A percentile compares a stretch with the other conserved stretches of the same genome.
Conservation (phyloP, 2,329 filamentous ascomycete genomes). For the Leptosphaerulina australis region DNA sequence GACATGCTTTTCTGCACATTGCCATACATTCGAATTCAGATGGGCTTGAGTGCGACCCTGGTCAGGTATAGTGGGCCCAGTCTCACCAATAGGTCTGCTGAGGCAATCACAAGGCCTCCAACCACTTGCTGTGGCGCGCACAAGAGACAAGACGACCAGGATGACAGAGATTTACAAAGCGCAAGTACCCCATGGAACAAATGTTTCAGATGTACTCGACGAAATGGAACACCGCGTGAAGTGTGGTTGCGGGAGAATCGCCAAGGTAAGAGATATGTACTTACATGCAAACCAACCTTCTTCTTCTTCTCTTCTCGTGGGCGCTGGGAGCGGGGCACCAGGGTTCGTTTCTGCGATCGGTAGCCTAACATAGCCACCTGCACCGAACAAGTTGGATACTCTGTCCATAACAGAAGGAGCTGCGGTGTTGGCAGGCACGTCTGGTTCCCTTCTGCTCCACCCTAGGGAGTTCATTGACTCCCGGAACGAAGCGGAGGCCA, state of each 20-base stretch:
- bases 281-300: constrained; percentile 95
- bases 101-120: constrained; percentile 37
- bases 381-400: constrained; percentile 80
- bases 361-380: constrained; percentile 85
- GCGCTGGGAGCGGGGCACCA: constrained; percentile 84
- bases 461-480: constrained; percentile 94
- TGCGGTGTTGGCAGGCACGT: constrained; percentile 76
- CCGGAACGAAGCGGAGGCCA: constrained; percentile 89
- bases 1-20: constrained; percentile 29
- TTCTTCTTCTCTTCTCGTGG: constrained; percentile 86
- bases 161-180: constrained; percentile 21
- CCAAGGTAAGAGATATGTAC: constrained; percentile 53
- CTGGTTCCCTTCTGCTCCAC: constrained; percentile 84
- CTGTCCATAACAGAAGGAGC: constrained; percentile 78
- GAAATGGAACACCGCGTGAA: constrained; percentile 12
- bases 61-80: constrained; percentile 37
- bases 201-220: constrained; percentile 17
- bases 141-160: constrained; percentile 10
- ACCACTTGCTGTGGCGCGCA: constrained; percentile 18
- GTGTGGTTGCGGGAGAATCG: constrained; percentile 18
- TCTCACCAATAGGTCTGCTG: constrained; percentile 28
- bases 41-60: constrained; percentile 15
- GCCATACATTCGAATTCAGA: constrained; percentile 25
- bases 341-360: constrained; percentile 77
- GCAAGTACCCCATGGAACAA: constrained; percentile 21